Evolutionary conservation across 257 asterid species (phyloP), one percentile per base, ranked within the genome.

Genomic region (Hygrophila difformis): DNA sequence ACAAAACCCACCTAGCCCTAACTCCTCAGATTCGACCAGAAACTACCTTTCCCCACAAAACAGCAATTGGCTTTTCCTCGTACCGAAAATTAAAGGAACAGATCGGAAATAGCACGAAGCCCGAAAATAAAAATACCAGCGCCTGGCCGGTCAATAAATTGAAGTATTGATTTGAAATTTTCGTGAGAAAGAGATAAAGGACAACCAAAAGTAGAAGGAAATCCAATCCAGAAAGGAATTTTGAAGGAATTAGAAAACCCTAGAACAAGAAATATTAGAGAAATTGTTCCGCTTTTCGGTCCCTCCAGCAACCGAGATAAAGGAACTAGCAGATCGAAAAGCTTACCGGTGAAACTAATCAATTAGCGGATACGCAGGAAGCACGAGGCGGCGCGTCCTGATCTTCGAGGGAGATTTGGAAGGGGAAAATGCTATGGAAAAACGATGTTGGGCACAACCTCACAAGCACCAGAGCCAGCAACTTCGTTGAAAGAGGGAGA

Each of bases 51-150:
- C 16, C 2, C 2, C 29, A 26, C 34, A 13, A 35, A 44, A 20
- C 38, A 44, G 19, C 31, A 48, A 38, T 10, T 3, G 23, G 18
- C 0, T 26, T 1, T 11, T 49, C 17, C 29, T n/a, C 8, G 8
- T 9, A n/a, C 11, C 42, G 9, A n/a, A 26, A 42, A 46, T 20
- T 21, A 26, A 16, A 44, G 47, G 19, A 20, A 28, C 59, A 61
- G 68, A 67, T 67, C 74, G 52, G 64, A 47, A 51, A 52, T 41
- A 33, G 31, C 43, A 39, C 37, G 42, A 35, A 29, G 52, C n/a
- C 63, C 16, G 21, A n/a, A 53, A 43, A 19, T 17, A 19, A 8
- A 38, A 41, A 28, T 28, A 24, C 19, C 22, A 18, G 38, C 54
- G 18, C 11, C 51, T 18, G 6, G 43, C 18, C 44, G 37, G 49